Evolutionary conservation across 176 grass and related monocot species (phyloP).

Genomic region (Poa pratensis): DNA sequence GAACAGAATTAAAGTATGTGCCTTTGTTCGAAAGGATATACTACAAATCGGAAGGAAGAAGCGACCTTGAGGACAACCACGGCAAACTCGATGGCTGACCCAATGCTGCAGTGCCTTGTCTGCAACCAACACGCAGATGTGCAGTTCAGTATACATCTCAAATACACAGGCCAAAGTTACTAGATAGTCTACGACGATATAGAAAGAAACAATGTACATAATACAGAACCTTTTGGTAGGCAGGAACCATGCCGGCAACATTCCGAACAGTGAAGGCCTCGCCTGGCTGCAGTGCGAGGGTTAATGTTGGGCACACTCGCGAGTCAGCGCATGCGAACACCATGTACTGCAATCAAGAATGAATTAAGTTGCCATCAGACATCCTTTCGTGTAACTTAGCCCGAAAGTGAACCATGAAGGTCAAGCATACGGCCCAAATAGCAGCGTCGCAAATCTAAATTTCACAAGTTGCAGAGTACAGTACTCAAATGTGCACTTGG

Average conservation of each 20-base stretch:
- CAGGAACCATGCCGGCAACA: slow-evolving; percentile 69
- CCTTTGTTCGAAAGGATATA: background rate
- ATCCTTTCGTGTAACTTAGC: background rate
- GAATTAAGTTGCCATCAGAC: slow-evolving; percentile 9
- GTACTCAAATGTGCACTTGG: background rate
- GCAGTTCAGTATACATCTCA: slow-evolving; percentile 24
- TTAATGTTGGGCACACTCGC: slow-evolving; percentile 78
- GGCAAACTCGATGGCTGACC: slow-evolving; percentile 74
- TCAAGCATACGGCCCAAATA: background rate
- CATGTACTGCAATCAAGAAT: slow-evolving; percentile 68
- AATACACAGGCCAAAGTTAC: slow-evolving; percentile 16
- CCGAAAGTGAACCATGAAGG: background rate
- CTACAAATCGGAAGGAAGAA: slow-evolving; percentile 20
- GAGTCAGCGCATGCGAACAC: slow-evolving; percentile 85
- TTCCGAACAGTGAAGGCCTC: slow-evolving; percentile 84
- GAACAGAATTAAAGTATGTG: background rate
- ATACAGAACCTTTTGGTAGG: background rate
- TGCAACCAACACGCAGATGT: slow-evolving; percentile 38
- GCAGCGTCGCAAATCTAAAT: background rate
- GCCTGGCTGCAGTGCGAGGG: slow-evolving; percentile 68
- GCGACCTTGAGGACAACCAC: slow-evolving; percentile 71
- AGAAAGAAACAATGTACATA: slow-evolving; percentile 21
- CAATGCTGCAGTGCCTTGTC: slow-evolving; percentile 46
- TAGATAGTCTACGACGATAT: slow-evolving; percentile 8
- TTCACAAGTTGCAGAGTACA: background rate